Evolutionary conservation across 1,284 basidiomycete genomes (phyloP), one percentile per base, ranked within the genome.

Genomic region (Naganishia liquefaciens): DNA sequence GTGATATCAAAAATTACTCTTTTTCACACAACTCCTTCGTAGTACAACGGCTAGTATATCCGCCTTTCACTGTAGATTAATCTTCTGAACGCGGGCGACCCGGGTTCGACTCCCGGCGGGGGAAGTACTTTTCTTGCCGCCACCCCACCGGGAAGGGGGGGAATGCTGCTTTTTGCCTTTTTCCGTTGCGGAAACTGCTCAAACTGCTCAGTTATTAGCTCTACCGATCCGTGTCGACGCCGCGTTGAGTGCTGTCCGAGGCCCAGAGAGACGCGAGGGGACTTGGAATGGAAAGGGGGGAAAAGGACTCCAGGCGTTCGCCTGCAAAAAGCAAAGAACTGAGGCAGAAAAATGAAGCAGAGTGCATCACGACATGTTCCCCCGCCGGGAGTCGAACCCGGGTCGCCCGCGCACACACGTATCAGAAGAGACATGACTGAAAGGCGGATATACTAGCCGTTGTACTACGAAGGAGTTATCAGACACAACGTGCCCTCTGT

Each of bases 31-130:
- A 5, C 2, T 60, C 57, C 57, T 60, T 60, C 57, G 57, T 60
- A 60, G 57, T 60, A 60, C 57, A 60, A 60, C 57, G 57, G 57
- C 57, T 60, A 60, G 57, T 60, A 60, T 60, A 60, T 60, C 57
- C 57, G 57, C 57, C 19, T 60, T 60, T 60, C 57, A 60, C 11
- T 6, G 46, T 50, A 46, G n/a, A 9, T 3, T 2, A 17, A 21
- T 40, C 57, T 60, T 46, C 25, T 27, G 57, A 49, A 27, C 57
- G 57, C 57, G 57, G 57, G 57, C 57, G 57, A 60, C 57, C 57
- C 30, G 57, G 57, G 57, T 60, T 60, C 57, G 57, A 60, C 57
- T 60, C 57, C 57, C 57, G 30, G 57, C 46, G 57, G 57, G 57
- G 57, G 57, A 60, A 60, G 19, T 21, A 5, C 55, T 47, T 58